Conservation (phyloP, 2,329 filamentous ascomycete species). For the Graphium sp. region DNA sequence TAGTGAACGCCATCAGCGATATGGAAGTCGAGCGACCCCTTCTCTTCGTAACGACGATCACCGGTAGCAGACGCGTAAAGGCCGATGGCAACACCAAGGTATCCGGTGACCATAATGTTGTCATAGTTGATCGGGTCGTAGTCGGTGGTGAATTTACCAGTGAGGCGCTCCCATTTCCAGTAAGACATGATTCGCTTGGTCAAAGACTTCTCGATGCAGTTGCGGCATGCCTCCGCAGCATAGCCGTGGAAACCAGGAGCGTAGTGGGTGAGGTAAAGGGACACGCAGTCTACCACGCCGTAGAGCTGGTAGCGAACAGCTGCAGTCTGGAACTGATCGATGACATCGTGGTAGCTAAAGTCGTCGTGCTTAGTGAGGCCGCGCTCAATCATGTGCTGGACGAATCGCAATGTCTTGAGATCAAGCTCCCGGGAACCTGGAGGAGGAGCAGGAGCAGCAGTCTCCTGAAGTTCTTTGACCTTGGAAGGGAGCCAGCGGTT, state of each 20-base stretch:
- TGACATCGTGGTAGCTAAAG: slow-evolving; percentile 9
- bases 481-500: slow-evolving; percentile 1
- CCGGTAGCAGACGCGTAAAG: no score
- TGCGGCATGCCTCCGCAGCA: slow-evolving; percentile 7
- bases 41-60: no score
- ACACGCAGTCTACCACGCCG: slow-evolving; percentile 7
- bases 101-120: no score
- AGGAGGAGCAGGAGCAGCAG: neutral
- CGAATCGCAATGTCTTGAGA: neutral
- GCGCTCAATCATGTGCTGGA: slow-evolving; percentile 8
- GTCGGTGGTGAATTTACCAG: no score
- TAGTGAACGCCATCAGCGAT: no score
- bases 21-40: no score
- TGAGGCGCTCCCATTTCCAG: slow-evolving; percentile 10
- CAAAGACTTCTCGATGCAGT: slow-evolving; percentile 9
- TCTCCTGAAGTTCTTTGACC: neutral
- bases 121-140: no score
- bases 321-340: slow-evolving; percentile 11
- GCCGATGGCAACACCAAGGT: no score
- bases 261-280: slow-evolving; percentile 7
- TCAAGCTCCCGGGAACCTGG: slow-evolving; percentile 1
- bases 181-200: slow-evolving; percentile 8
- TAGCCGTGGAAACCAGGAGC: slow-evolving; percentile 9
- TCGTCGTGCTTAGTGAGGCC: slow-evolving; percentile 7
- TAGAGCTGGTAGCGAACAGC: slow-evolving; percentile 11